Conservation (phyloP, 75 land plant species). For the Pinus tabuliformis region DNA sequence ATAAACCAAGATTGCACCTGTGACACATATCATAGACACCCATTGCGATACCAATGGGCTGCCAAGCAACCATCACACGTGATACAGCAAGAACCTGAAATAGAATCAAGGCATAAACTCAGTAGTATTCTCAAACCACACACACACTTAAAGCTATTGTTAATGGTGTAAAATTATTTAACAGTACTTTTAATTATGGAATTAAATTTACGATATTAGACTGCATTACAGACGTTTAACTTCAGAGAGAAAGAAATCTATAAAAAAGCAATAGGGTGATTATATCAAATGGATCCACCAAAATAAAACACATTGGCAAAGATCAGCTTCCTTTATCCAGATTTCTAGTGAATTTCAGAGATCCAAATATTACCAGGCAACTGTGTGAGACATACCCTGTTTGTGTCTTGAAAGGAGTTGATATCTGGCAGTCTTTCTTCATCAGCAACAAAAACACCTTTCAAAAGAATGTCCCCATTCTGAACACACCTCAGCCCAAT, state of each 20-base stretch:
- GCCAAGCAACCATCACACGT: constrained; percentile 97
- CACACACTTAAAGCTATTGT: neutral
- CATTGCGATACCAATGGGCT: constrained; percentile 94
- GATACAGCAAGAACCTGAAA: constrained; percentile 87
- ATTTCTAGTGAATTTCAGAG: constrained; percentile 4
- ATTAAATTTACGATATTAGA: no score
- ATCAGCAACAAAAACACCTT: constrained; percentile 82
- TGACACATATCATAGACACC: constrained; percentile 97
- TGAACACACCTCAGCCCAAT: constrained; percentile 91
- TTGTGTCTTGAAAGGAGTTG: constrained; percentile 90
- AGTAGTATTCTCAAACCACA: neutral
- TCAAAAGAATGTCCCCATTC: constrained; percentile 85
- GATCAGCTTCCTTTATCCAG: neutral
- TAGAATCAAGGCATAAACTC: neutral
- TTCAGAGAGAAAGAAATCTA: neutral
- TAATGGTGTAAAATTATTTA: neutral
- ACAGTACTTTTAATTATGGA: neutral
- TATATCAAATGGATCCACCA: neutral
- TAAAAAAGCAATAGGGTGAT: neutral
- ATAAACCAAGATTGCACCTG: constrained; percentile 43
- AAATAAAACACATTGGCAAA: neutral
- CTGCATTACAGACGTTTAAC: no score
- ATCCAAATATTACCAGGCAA: neutral
- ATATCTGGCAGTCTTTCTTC: constrained; percentile 85
- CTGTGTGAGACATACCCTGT: constrained; percentile 50